Conservation (phyloP, 2,329 filamentous ascomycete genomes). For the Drechslerella coelobrocha region DNA sequence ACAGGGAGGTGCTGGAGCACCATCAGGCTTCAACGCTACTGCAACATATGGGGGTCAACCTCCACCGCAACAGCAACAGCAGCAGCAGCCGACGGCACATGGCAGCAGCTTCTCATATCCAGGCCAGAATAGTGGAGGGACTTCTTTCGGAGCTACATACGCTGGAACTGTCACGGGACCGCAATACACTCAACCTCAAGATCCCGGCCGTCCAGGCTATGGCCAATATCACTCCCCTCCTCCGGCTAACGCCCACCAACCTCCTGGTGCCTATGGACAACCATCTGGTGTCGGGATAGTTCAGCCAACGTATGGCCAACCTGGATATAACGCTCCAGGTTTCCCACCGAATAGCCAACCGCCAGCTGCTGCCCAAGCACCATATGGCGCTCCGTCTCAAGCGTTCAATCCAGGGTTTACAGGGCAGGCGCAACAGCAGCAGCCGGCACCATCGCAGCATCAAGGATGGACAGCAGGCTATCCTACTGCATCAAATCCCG, state of each 20-base stretch:
- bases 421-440: slow-evolving; percentile 27
- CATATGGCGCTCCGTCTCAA: slow-evolving; percentile 25
- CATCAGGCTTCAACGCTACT: slow-evolving; percentile 17
- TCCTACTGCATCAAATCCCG: slow-evolving; percentile 14
- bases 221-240: slow-evolving; percentile 44
- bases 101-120: slow-evolving; percentile 36
- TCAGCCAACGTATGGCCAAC: slow-evolving; percentile 26
- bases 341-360: slow-evolving; percentile 22
- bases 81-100: slow-evolving; percentile 25
- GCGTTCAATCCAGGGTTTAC: slow-evolving; percentile 27
- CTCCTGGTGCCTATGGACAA: slow-evolving; percentile 37
- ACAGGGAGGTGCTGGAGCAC: slow-evolving; percentile 13
- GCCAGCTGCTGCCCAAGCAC: slow-evolving; percentile 9
- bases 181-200: slow-evolving; percentile 38
- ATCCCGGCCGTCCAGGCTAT: slow-evolving; percentile 28
- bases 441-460: slow-evolving; percentile 31
- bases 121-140: slow-evolving; percentile 26
- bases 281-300: slow-evolving; percentile 13
- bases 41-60: slow-evolving; percentile 36
- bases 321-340: slow-evolving; percentile 25
- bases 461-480: slow-evolving; percentile 36
- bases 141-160: slow-evolving; percentile 42
- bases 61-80: slow-evolving; percentile 20
- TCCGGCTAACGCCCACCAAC: slow-evolving; percentile 35
- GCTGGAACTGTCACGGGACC: slow-evolving; percentile 43